Conservation (phyloP, 2,329 filamentous ascomycete species). For the Ceratocystis destructans region DNA sequence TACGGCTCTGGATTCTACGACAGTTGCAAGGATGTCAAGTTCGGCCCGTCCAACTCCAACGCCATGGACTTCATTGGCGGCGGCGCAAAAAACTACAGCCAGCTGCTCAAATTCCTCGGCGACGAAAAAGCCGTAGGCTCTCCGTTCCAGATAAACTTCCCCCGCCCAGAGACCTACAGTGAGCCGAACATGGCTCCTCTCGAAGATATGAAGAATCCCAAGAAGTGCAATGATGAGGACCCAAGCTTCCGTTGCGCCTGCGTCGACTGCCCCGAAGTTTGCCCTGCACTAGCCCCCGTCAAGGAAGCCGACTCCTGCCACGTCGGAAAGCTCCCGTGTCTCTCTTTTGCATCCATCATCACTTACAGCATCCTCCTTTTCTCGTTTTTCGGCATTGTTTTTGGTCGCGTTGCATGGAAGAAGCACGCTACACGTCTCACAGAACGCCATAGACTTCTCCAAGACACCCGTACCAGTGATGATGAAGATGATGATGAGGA, state of each 20-base stretch:
- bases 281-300: constrained; percentile 69
- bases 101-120: constrained; percentile 81
- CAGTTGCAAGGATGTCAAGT: constrained; percentile 98
- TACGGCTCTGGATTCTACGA: constrained; percentile 85
- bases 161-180: constrained; percentile 27
- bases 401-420: constrained; percentile 62
- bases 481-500: constrained; percentile 87
- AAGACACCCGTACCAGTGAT: constrained; percentile 71
- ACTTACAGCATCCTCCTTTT: constrained; percentile 66
- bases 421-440: constrained; percentile 61
- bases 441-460: constrained; percentile 72
- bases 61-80: constrained; percentile 95
- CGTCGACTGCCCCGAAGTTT: constrained; percentile 79
- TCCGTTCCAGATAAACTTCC: constrained; percentile 97
- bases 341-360: constrained; percentile 85
- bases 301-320: constrained; percentile 56
- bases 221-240: constrained; percentile 82
- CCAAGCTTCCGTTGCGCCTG: constrained; percentile 80
- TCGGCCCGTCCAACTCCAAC: constrained; percentile 81
- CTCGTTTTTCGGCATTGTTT: constrained; percentile 49
- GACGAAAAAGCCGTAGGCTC: constrained; percentile 85
- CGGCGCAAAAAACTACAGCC: constrained; percentile 76
- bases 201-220: constrained; percentile 51
- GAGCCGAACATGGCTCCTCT: constrained; percentile 55
- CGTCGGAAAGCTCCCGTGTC: constrained; percentile 77